Percentiles rank a stretch among this genome's conserved stretches.
Evolutionary conservation across 2,329 filamentous ascomycete species (phyloP).

Genomic region (Pyricularia sp.): DNA sequence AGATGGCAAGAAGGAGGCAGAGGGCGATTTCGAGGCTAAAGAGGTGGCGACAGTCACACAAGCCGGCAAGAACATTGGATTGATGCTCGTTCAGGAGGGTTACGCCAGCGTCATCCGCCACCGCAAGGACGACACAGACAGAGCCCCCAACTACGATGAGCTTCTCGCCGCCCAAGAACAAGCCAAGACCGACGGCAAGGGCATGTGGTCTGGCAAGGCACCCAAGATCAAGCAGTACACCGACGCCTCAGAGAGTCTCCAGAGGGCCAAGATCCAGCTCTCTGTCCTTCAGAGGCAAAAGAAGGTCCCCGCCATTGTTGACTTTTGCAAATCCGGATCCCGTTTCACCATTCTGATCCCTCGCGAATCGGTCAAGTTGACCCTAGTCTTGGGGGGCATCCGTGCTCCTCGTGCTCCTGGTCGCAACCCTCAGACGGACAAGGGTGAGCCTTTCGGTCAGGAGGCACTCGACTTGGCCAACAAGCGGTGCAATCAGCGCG

Average conservation of each 20-base stretch:
- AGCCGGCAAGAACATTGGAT: slow-evolving; percentile 75
- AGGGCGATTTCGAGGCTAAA: slow-evolving; percentile 82
- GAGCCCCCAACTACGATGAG: slow-evolving; percentile 88
- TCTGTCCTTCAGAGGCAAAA: slow-evolving; percentile 80
- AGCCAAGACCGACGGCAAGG: slow-evolving; percentile 79
- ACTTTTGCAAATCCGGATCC: slow-evolving; percentile 95
- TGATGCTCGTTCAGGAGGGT: slow-evolving; percentile 79
- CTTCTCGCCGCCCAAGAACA: slow-evolving; percentile 66
- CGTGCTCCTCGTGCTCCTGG: slow-evolving; percentile 79
- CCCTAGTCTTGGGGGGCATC: slow-evolving; percentile 86
- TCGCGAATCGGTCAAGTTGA: slow-evolving; percentile 86
- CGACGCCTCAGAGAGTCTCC: slow-evolving; percentile 82
- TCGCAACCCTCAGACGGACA: slow-evolving; percentile 52
- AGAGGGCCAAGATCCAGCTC: slow-evolving; percentile 92
- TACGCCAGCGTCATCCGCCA: slow-evolving; percentile 92
- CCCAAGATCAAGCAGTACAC: slow-evolving; percentile 70
- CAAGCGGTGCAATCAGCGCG: slow-evolving; percentile 78
- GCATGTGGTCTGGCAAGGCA: slow-evolving; percentile 87
- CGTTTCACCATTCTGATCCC: slow-evolving; percentile 87
- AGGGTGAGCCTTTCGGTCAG: slow-evolving; percentile 85
- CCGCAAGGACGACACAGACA: slow-evolving; percentile 85
- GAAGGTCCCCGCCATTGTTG: slow-evolving; percentile 83
- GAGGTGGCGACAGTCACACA: slow-evolving; percentile 83
- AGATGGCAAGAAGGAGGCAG: slow-evolving; percentile 81
- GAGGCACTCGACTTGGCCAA: slow-evolving; percentile 89